Evolutionary conservation across 1,139 yeast genomes (phyloP), one percentile per base, ranked within the genome.

Genomic region (Kodamaea fungicola): DNA sequence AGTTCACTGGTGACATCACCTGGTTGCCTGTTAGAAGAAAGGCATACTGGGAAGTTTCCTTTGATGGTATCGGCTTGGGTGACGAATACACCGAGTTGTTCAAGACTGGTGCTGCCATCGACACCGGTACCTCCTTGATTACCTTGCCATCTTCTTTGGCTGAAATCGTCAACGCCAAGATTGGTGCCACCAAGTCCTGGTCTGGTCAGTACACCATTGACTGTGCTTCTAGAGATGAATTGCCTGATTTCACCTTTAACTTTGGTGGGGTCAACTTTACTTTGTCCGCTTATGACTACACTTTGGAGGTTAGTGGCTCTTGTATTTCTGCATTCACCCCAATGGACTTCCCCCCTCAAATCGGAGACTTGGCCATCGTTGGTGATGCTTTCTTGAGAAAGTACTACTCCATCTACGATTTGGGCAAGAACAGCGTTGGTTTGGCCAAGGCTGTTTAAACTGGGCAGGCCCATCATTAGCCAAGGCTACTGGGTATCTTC

Each of bases 21-120:
- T 89, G 95, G 86, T 77, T 92, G 65, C 98, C 98, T 41, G 94
- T 92, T 44, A 88, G 98, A 73, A 87, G 98, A 76, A 87, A 90
- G 80, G 98, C 97, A 28, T 92, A 92, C 77, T 92, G 98, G 98
- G 98, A 92, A 73, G 98, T 92, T 43, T 77, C 84, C 47, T 83
- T 92, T 50, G 88, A 88, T 53, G 90, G 96, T 52, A 72, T 92
- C 58, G 87, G 90, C 28, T 75, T 92, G 46, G 98, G 98, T 52
- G 84, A 83, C 47, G 96, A 92, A 67, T 84, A 76, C 55, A 96
- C 97, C 34, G 80, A 76, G 53, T 78, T 92, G 56, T 77, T 75
- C 52, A 71, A 72, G 54, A 83, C 92, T 44, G 98, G 98, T 62
- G 98, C 97, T 53, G 97, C 96, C 43, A 87, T 92, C 57, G 98